phyloP scores from a whole-genome alignment of 148 eudicot species.

The Cornus florida region DNA sequence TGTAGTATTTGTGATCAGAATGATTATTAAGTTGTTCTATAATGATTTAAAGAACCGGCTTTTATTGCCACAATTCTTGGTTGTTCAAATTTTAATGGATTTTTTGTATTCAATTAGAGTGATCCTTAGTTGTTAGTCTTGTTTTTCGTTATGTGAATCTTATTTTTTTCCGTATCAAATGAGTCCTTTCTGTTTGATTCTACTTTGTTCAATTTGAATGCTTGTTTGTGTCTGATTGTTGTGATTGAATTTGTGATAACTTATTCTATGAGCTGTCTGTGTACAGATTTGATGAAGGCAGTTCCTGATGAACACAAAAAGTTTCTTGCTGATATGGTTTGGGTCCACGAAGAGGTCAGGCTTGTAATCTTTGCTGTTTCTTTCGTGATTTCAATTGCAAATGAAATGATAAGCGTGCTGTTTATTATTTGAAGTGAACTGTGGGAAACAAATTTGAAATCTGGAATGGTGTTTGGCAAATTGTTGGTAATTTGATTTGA shows the following conservation, averaged over 20 bases:
- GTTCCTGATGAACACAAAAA: conserved; percentile 90
- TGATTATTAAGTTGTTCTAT: neutral
- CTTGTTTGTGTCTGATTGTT: neutral
- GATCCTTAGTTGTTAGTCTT: neutral
- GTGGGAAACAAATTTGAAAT: neutral
- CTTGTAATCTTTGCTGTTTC: conserved; percentile 1
- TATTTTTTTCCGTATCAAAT: neutral
- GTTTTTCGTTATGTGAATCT: neutral
- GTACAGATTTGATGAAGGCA: conserved; percentile 66
- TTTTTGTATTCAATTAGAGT: neutral
- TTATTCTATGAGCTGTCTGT: neutral
- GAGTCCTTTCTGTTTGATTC: neutral
- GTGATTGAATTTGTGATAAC: neutral
- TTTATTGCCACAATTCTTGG: neutral
- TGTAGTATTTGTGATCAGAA: no score
- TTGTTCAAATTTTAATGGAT: neutral
- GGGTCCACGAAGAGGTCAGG: conserved; percentile 95
- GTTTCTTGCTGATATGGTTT: conserved; percentile 82
- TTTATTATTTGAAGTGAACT: neutral
- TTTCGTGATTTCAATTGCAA: neutral
- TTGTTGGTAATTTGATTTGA: neutral
- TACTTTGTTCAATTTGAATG: neutral
- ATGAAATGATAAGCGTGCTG: neutral
- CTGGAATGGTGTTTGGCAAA: neutral
- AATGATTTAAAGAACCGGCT: neutral